Percentiles rank a stretch among this genome's conserved stretches.
These are phyloP conservation scores for Lachnellula occidentalis DNA, from an alignment of 2,329 filamentous ascomycete species.

Conservation along the genomic window DNA sequence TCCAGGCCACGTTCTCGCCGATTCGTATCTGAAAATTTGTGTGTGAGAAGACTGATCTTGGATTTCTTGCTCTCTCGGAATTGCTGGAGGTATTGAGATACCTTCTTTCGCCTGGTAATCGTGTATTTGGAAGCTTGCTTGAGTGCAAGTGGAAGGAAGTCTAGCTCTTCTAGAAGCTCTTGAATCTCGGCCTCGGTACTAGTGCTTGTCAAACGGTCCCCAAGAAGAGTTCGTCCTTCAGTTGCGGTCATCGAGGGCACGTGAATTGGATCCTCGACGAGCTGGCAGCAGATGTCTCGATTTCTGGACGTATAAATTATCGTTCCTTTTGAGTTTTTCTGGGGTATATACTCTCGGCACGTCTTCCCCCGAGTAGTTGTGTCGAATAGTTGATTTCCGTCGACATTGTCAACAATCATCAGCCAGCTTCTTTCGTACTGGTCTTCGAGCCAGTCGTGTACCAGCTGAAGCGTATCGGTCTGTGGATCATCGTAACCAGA, in stretches of 20 bases:
- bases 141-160: conserved; percentile 28
- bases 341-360: background rate
- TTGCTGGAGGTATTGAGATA: conserved; percentile 35
- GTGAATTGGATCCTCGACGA: background rate
- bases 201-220: background rate
- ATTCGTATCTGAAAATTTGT: conserved; percentile 27
- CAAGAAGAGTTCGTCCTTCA: background rate
- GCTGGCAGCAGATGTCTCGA: background rate
- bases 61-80: conserved; percentile 32
- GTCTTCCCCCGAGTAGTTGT: background rate
- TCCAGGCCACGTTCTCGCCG: conserved; percentile 32
- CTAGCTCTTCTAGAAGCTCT: conserved; percentile 21
- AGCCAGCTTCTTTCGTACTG: conserved; percentile 16
- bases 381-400: conserved; percentile 12
- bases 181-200: background rate
- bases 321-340: background rate
- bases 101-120: conserved; percentile 22
- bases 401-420: conserved; percentile 22
- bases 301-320: background rate
- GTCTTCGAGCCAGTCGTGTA: conserved; percentile 17
- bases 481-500: conserved; percentile 14
- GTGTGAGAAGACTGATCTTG: conserved; percentile 25
- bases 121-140: conserved; percentile 28
- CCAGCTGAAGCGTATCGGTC: conserved; percentile 12
- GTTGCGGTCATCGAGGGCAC: background rate